Base-by-base conservation (phyloP, 768 basidiomycete genomes). In the Glaciozyma antarctica region DNA sequence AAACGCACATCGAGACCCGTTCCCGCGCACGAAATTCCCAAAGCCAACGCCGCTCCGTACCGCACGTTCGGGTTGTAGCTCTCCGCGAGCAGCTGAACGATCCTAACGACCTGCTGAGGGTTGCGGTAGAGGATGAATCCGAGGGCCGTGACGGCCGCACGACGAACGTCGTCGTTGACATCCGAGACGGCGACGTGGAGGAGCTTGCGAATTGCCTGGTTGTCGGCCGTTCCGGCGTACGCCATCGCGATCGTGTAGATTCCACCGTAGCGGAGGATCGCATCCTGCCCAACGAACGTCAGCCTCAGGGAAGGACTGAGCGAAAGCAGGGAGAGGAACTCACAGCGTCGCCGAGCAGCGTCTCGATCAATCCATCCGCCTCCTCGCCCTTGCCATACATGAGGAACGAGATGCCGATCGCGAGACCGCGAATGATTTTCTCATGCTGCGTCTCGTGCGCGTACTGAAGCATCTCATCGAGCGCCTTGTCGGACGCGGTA, bases 1-100 rank as follows among this genome's bases (percentile, higher is more conserved):
- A 47, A 7, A 72, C 81, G 64, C 65, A 88, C 90, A 82, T 90
- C 88, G 53, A 94, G 82, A 53, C 94, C 95, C 22, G 94, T 98
- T 21, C 95, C 94, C 30, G 94, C 94, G 73, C 95, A 99, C 21
- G 93, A 89, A 73, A 99, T 91, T 68, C 95, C 95, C 28, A 99
- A 81, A 26, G 95, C 95, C 41, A 99, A 82, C 7, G 94, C 95
- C 34, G 93, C 92, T 70, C 94, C 94, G 68, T 94, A 97, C 51
- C 95, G 84, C 28, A 99, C 95, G 75, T 98, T 94, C 19, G 95
- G 95, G 75, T 98, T 99, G 78, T 99, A 99, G 73, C 91, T 94
- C 80, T 99, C 95, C 69, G 90, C 91, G 59, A 99, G 80, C 21
- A 99, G 82, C 75, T 99, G 95, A 9, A 99, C 95, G 65, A 98